Evolutionary conservation across 2,329 filamentous ascomycete species (phyloP), one percentile per base, ranked within the genome.

Genomic region (Neofusicoccum cordaticola): DNA sequence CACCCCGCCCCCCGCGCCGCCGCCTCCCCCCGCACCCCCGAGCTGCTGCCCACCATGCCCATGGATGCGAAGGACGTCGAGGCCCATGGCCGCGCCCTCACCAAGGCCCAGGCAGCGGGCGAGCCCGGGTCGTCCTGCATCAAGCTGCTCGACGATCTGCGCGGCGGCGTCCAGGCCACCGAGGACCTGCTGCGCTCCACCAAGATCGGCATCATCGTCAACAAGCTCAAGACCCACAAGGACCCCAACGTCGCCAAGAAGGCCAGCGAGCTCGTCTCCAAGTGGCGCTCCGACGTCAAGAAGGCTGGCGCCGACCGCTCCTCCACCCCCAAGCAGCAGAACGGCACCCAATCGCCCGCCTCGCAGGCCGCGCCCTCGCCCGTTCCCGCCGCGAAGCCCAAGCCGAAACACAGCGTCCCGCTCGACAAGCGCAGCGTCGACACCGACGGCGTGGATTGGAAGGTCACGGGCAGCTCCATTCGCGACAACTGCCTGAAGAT

Each of bases 151-250:
- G 88, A 90, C 71, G 86, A 89, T 58, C 83, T 98, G 44, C 91
- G 94, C 80, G 88, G 89, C 72, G 90, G 91, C 67, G 88, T 94
- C 41, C 85, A 86, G 52, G 91, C 93, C 9, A 95, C 91, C 2
- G 95, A 99, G 79, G 92, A 97, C 70, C 86, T 97, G 71, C 83
- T 99, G 69, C 88, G 94, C 73, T 90, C 90, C 47, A 98, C 94
- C n/a, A 91, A 90, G 71, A 94, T 96, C 60, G 95, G 95, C 71
- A 89, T 97, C 69, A 88, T 90, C 58, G 91, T 98, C 68, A 94
- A 93, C 77, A 94, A 93, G 76, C 86, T 90, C 66, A 93, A 96
- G 77, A 78, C 88, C 65, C 90, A 96, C 82, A 93, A 91, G 77
- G 88, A 93, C 48, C 80, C 83, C 2, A 81, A 83, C 53, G 90